Evolutionary conservation across 2,329 filamentous ascomycete genomes (phyloP), one percentile per base, ranked within the genome.

Genomic region (Aspergillus niger): DNA sequence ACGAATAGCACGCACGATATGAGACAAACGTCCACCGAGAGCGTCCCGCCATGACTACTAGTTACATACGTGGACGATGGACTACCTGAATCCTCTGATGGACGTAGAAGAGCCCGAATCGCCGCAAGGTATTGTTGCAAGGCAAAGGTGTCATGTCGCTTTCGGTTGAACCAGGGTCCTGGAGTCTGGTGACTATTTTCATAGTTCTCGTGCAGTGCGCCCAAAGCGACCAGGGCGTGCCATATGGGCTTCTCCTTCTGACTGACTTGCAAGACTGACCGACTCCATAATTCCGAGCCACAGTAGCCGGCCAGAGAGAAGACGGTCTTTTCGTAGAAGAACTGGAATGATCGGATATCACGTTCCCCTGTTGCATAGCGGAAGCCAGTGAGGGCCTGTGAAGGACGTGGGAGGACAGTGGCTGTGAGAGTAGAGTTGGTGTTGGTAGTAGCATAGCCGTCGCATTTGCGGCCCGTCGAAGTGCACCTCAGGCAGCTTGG

Each of bases 381-480:
- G 11, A 57, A 38, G 53, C 57, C 13, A 13, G 47, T 55, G 55
- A 38, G 36, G n/a, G 36, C 7, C n/a, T 15, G 20, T 50, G 55
- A 8, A 43, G 30, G 39, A 13, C 49, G 55, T 67, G 64, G 49
- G 52, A 49, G 57, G 57, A 58, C 22, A 10, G 32, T 36, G 32
- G 55, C 57, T 15, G 49, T 30, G 24, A 11, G 28, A 15, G 52
- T 24, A 30, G 6, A n/a, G 52, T 13, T 36, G 32, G n/a, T 6
- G n/a, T n/a, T 44, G 26, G 28, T 20, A 20, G 28, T 20, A 20
- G 28, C 56, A 57, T 74, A 74, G 30, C 72, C 72, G 55, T 74
- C 71, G 56, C 71, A 74, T 59, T 69, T 69, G 22, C 72, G 68
- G 28, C 72, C 72, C 17, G 72, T 74, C 28, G 69, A 70, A 5